phyloP scores from a whole-genome alignment of 2,329 filamentous ascomycete species.

The Neopestalotiopsis rosae region DNA sequence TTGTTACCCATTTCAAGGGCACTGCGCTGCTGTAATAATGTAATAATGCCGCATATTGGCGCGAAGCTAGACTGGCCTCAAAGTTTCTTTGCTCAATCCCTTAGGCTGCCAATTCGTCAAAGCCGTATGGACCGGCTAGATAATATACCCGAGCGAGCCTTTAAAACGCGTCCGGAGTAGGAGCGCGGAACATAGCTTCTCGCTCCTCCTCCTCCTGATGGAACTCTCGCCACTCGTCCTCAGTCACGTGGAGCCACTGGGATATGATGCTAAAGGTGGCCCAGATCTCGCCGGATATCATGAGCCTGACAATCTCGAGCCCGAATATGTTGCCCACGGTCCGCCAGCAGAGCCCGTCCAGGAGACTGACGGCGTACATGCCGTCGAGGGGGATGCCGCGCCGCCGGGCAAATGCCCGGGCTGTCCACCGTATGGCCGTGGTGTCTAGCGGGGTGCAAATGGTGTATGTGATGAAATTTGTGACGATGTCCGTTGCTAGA shows the following conservation, averaged over 20 bases:
- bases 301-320: conserved; percentile 50
- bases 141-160: too few species aligned
- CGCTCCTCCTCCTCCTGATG: conserved; percentile 28
- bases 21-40: too few species aligned
- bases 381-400: conserved; percentile 43
- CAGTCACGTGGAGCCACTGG: conserved; percentile 46
- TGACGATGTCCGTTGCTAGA: conserved; percentile 53
- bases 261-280: conserved; percentile 43
- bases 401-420: conserved; percentile 45
- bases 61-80: too few species aligned
- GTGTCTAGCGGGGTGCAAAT: conserved; percentile 54
- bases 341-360: conserved; percentile 44
- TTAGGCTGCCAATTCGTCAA: too few species aligned
- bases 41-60: too few species aligned
- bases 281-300: conserved; percentile 53
- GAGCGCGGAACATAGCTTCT: too few species aligned
- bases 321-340: conserved; percentile 51
- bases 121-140: too few species aligned
- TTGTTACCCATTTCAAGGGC: too few species aligned
- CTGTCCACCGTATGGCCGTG: conserved; percentile 49
- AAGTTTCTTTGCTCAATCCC: too few species aligned
- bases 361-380: conserved; percentile 44
- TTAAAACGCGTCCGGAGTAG: too few species aligned
- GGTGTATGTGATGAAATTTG: conserved; percentile 47
- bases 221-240: conserved; percentile 49